Evolutionary conservation across 2,329 filamentous ascomycete species (phyloP).

Genomic region (Talaromyces sp.): DNA sequence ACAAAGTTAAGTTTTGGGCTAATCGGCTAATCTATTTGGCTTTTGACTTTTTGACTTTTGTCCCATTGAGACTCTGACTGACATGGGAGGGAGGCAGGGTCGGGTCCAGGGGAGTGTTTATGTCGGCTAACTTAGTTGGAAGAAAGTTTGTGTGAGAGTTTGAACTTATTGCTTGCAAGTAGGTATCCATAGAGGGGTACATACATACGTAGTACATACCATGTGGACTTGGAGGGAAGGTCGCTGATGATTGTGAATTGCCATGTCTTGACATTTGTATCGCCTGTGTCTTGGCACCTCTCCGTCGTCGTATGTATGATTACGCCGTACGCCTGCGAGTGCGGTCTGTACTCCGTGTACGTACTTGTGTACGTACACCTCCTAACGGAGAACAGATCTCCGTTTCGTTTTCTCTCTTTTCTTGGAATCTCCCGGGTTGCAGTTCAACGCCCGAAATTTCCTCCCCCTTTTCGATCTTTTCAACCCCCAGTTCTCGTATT

Average conservation of each 20-base stretch:
- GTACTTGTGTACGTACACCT: background rate
- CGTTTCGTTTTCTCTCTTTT: background rate
- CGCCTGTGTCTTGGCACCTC: background rate
- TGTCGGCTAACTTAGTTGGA: background rate
- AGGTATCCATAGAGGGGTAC: background rate
- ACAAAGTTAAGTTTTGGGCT: background rate
- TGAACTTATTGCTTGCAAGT: background rate
- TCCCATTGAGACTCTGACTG: background rate
- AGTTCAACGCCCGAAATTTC: too few relatives aligned
- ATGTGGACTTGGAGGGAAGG: background rate
- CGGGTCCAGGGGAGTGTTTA: background rate
- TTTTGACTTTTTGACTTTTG: background rate
- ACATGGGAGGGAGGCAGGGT: background rate
- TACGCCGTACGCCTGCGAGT: background rate
- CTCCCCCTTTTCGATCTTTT: background rate
- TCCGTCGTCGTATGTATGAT: background rate
- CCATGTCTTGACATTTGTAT: background rate
- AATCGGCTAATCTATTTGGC: background rate
- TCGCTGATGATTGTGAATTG: background rate
- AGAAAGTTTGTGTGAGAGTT: background rate
- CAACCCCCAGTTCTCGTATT: background rate
- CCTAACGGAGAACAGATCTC: conserved; percentile 8
- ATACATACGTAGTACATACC: background rate
- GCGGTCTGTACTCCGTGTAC: background rate
- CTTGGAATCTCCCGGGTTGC: too few relatives aligned